phyloP scores from a whole-genome alignment of 192 early-diverging fungal species.

The Umbelopsis isabellina region DNA sequence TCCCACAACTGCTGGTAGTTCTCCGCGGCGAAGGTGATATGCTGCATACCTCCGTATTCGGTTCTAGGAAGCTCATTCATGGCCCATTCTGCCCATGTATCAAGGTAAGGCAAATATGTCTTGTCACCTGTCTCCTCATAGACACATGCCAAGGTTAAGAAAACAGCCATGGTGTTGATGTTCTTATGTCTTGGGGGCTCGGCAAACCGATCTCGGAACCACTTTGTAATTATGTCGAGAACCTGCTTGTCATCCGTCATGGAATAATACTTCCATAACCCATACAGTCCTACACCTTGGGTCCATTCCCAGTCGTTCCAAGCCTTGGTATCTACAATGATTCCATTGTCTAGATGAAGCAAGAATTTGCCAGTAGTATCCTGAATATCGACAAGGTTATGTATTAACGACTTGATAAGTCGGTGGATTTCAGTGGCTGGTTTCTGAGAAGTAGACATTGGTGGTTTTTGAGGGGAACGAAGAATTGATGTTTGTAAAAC shows the following conservation, averaged over 20 bases:
- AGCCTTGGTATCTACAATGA: slow-evolving; percentile 23
- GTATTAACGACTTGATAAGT: slow-evolving; percentile 17
- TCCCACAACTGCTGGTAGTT: slow-evolving; percentile 25
- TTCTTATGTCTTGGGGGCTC: slow-evolving; percentile 23
- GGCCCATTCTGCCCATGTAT: slow-evolving; percentile 29
- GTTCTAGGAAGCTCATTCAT: slow-evolving; percentile 26
- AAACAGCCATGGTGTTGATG: slow-evolving; percentile 31
- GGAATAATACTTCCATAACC: slow-evolving; percentile 26
- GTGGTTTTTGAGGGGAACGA: background rate
- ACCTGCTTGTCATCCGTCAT: slow-evolving; percentile 20
- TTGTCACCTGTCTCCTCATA: slow-evolving; percentile 27
- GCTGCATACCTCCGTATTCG: slow-evolving; percentile 29
- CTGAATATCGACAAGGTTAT: slow-evolving; percentile 22
- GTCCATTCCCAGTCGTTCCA: slow-evolving; percentile 36
- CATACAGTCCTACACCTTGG: slow-evolving; percentile 29
- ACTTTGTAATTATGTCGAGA: slow-evolving; percentile 19
- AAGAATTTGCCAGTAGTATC: slow-evolving; percentile 22
- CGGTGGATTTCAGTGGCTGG: background rate
- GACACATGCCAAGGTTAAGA: slow-evolving; percentile 25
- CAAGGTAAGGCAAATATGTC: slow-evolving; percentile 17
- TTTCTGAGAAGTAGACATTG: background rate
- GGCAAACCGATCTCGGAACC: slow-evolving; percentile 24
- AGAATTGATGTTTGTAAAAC: no score
- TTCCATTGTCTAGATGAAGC: slow-evolving; percentile 21
- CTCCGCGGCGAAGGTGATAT: slow-evolving; percentile 23